Conservation (phyloP, 2,329 filamentous ascomycete genomes). For the Blastomyces parvus region DNA sequence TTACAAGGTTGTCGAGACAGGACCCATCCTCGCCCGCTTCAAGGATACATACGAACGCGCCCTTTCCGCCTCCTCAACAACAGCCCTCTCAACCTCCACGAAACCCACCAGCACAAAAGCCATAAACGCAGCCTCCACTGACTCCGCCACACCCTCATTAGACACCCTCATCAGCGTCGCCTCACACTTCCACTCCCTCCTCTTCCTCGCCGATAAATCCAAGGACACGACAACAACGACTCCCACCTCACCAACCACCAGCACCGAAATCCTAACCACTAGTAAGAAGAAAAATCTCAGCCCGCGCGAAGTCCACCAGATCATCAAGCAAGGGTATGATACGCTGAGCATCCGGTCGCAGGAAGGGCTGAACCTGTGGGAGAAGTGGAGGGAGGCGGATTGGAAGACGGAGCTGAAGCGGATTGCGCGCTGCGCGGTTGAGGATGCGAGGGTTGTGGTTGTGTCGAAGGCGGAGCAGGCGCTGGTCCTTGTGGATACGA, state of each 20-base stretch:
- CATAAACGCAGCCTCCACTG: constrained; percentile 60
- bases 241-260: constrained; percentile 18
- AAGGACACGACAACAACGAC: constrained; percentile 24
- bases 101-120: constrained; percentile 19
- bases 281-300: constrained; percentile 58
- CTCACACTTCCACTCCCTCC: constrained; percentile 75
- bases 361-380: constrained; percentile 79
- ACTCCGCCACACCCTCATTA: constrained; percentile 44
- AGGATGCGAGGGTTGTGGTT: constrained; percentile 50
- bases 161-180: constrained; percentile 70
- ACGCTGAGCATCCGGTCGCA: constrained; percentile 83
- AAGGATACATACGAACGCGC: constrained; percentile 59
- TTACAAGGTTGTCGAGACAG: constrained; percentile 93
- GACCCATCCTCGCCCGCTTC: constrained; percentile 73
- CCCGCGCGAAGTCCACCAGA: constrained; percentile 71
- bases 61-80: constrained; percentile 15
- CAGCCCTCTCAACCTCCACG: constrained; percentile 17
- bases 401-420: constrained; percentile 78
- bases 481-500: constrained; percentile 4
- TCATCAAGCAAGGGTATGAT: constrained; percentile 95
- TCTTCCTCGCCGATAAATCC: constrained; percentile 48
- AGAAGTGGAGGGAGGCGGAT: constrained; percentile 76
- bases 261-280: constrained; percentile 23
- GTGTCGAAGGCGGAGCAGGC: constrained; percentile 4
- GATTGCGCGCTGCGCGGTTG: constrained; percentile 69